phyloP scores from a whole-genome alignment of 805 yeast genomes.

The Hanseniaspora nectarophila region DNA sequence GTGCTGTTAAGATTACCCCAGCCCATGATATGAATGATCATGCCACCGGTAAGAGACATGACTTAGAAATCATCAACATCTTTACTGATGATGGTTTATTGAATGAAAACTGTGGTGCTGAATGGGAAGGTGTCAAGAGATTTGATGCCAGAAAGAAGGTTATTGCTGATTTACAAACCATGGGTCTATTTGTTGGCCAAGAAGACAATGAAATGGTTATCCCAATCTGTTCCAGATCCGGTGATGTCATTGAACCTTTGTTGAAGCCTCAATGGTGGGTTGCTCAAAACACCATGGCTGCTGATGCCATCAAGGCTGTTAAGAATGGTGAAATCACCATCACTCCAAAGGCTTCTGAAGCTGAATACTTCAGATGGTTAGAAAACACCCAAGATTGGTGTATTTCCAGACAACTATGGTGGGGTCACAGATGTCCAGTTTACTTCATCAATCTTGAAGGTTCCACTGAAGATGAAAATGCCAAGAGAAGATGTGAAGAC shows the following conservation, averaged over 20 bases:
- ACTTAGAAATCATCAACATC: conserved; percentile 77
- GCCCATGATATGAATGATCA: conserved; percentile 98
- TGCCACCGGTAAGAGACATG: conserved; percentile 87
- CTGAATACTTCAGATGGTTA: conserved; percentile 91
- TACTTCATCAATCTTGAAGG: conserved; percentile 79
- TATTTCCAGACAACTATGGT: conserved; percentile 86
- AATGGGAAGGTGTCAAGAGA: conserved; percentile 81
- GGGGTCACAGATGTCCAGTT: conserved; percentile 98
- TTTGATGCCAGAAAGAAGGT: conserved; percentile 85
- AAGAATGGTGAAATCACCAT: conserved; percentile 68
- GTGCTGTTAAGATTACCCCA: conserved; percentile 98
- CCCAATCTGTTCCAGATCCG: conserved; percentile 90
- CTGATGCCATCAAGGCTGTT: conserved; percentile 75
- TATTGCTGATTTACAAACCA: conserved; percentile 62
- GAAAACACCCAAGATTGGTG: conserved; percentile 98
- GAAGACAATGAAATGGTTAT: conserved; percentile 91
- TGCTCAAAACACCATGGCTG: conserved; percentile 76
- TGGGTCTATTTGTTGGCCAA: conserved; percentile 70
- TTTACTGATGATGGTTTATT: conserved; percentile 83
- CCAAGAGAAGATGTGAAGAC: conserved; percentile 40
- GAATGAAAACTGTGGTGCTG: conserved; percentile 80
- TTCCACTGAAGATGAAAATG: conserved; percentile 40
- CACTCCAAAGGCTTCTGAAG: conserved; percentile 78
- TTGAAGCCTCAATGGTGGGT: conserved; percentile 99
- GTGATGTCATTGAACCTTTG: conserved; percentile 91